Evolutionary conservation across 2,329 filamentous ascomycete genomes (phyloP), one percentile per base, ranked within the genome.

Genomic region (Alternaria ethzedia): DNA sequence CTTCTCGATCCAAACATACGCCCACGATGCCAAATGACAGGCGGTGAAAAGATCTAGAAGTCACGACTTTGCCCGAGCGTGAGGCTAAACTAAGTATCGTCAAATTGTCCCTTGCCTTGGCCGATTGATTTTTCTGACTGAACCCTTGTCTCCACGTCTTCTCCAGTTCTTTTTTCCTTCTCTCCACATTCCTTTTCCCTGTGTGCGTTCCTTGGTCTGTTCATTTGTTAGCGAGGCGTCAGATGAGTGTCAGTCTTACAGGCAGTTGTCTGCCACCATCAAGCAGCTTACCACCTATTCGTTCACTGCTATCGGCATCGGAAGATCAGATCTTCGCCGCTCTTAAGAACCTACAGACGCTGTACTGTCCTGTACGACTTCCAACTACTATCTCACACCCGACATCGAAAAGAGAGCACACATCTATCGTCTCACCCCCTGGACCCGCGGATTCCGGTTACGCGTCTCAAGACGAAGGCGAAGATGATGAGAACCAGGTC

Each of bases 311-410:
- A 5, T 54, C 63, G 12, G 60, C 69, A 21, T 67, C 70, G 8
- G 74, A 78, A 32, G 63, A 68, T 15, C 64, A 72, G 12, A 66
- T 79, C 25, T 65, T 49, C 3, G 49, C 61, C 7, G 72, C 76
- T 2, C 67, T 79, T 4, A 69, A 66, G 15, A 73, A 73, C 54
- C 65, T 79, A 2, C 75, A 75, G 23, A 55, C 66, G 3, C 36
- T 79, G 13, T 79, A 79, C 56, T 79, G 77, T 49, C 77, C 77
- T 23, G 62, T 79, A 30, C 77, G 77, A 28, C 52, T 79, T 26
- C 76, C 77, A 2, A 57, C 54, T 32, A 36, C 65, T 4, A 55
- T 75, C 21, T 55, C 68, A 13, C 70, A 63, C 13, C 54, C 63
- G 25, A 66, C 41, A 4, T 36, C 36, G 17, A 61, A 56, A 55